Percentiles rank a stretch among this genome's conserved stretches.
Conservation (phyloP, 805 yeast genomes). For the Monosporozyma siamensis region DNA sequence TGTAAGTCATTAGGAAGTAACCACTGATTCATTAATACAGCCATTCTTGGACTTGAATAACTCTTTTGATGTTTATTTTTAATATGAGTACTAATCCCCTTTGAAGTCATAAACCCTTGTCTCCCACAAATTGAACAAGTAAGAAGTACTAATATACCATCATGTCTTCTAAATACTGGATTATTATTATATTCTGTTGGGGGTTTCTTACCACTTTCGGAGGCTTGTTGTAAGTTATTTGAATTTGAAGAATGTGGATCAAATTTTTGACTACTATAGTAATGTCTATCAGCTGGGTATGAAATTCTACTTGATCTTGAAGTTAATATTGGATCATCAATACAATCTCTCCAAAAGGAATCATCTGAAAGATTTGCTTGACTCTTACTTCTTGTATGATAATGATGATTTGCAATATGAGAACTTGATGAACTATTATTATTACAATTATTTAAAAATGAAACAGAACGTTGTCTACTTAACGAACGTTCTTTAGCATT, state of each 20-base stretch:
- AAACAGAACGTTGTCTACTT: background rate
- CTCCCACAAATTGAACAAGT: slow-evolving; percentile 61
- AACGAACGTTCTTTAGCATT: slow-evolving; percentile 13
- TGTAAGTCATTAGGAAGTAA: slow-evolving; percentile 31
- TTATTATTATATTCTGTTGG: slow-evolving; percentile 27
- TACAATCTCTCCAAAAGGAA: slow-evolving; percentile 4
- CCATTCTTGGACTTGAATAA: slow-evolving; percentile 62
- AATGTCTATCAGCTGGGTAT: background rate
- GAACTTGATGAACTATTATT: too few relatives aligned
- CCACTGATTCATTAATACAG: slow-evolving; percentile 59
- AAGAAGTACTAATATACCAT: slow-evolving; percentile 59
- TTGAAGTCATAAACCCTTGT: slow-evolving; percentile 66
- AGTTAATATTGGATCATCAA: slow-evolving; percentile 4
- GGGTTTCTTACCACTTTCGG: background rate
- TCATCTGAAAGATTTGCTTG: slow-evolving; percentile 16
- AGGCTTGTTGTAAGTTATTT: background rate
- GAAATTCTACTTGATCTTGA: background rate
- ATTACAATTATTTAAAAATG: too few relatives aligned
- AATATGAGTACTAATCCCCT: slow-evolving; percentile 71
- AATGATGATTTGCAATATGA: slow-evolving; percentile 15
- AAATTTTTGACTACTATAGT: background rate
- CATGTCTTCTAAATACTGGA: slow-evolving; percentile 57
- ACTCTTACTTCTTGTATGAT: slow-evolving; percentile 30
- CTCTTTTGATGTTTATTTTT: slow-evolving; percentile 66
- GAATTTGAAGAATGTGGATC: background rate